These are phyloP conservation scores for Xylaria sp. DNA, from an alignment of 2,329 filamentous ascomycete species.

Conservation along the genomic window DNA sequence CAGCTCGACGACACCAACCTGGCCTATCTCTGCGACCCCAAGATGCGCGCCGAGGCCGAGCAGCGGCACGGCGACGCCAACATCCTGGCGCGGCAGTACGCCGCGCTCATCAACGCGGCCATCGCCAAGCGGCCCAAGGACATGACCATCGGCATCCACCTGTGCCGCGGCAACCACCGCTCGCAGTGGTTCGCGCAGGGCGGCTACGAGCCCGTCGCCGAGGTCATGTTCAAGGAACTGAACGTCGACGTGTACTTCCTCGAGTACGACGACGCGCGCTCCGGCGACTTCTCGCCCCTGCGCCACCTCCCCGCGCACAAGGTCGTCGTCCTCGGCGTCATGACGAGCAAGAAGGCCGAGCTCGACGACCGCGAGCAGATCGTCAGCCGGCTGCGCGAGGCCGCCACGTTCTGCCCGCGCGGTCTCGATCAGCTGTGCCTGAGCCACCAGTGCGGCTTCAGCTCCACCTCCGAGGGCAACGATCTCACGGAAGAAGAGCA, in stretches of 20 bases:
- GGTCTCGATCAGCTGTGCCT: slow-evolving; percentile 61
- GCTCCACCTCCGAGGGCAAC: slow-evolving; percentile 62
- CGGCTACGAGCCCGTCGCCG: slow-evolving; percentile 63
- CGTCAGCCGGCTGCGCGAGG: slow-evolving; percentile 49
- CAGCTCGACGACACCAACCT: slow-evolving; percentile 66
- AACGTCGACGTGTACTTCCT: slow-evolving; percentile 65
- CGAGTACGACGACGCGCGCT: slow-evolving; percentile 63
- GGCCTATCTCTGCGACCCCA: slow-evolving; percentile 62
- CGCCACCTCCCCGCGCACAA: slow-evolving; percentile 59
- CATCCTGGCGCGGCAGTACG: slow-evolving; percentile 57
- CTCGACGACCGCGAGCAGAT: slow-evolving; percentile 55
- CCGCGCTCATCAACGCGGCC: slow-evolving; percentile 59
- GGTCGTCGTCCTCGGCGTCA: slow-evolving; percentile 60
- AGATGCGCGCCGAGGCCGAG: slow-evolving; percentile 59
- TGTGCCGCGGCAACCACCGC: slow-evolving; percentile 63
- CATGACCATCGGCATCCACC: slow-evolving; percentile 61
- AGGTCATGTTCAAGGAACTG: slow-evolving; percentile 61
- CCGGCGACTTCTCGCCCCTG: slow-evolving; percentile 60
- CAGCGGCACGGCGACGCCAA: slow-evolving; percentile 57
- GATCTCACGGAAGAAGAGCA: slow-evolving; percentile 61
- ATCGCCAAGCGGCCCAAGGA: slow-evolving; percentile 57
- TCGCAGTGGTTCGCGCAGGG: slow-evolving; percentile 63
- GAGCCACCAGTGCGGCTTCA: slow-evolving; percentile 64
- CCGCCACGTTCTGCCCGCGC: slow-evolving; percentile 53
- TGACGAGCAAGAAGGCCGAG: slow-evolving; percentile 62